Conservation (phyloP, 2,329 filamentous ascomycete species). For the Cordyceps tenuipes region DNA sequence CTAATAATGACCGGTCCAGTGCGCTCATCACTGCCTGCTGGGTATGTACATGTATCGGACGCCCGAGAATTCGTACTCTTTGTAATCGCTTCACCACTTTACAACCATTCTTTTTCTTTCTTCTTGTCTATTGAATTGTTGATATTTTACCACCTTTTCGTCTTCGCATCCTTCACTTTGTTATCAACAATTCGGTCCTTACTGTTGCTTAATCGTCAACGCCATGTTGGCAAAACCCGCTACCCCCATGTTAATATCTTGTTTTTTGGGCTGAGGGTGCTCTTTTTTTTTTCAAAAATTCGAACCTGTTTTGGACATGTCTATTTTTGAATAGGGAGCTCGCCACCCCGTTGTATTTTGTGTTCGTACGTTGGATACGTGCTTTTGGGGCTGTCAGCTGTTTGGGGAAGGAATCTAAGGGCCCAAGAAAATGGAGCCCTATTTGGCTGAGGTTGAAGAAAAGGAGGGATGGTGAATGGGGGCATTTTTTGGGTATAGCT, state of each 20-base stretch:
- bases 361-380: constrained; percentile 9
- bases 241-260: constrained; percentile 23
- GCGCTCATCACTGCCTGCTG: constrained; percentile 12
- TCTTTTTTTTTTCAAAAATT: not conserved
- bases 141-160: not conserved
- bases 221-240: not conserved
- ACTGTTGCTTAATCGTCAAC: constrained; percentile 7
- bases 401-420: not conserved
- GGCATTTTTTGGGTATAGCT: constrained; percentile 6
- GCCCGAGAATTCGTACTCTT: constrained; percentile 14
- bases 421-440: not conserved
- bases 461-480: not conserved
- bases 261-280: not conserved
- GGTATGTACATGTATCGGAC: not conserved
- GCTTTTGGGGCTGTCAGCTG: not conserved
- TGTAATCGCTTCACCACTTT: constrained; percentile 16
- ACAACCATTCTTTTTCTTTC: constrained; percentile 10
- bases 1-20: constrained; percentile 27
- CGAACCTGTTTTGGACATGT: constrained; percentile 8
- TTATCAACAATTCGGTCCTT: constrained; percentile 8
- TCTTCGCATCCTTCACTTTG: constrained; percentile 2
- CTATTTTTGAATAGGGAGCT: not conserved
- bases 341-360: not conserved
- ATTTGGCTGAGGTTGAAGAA: not conserved
- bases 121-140: constrained; percentile 6